phyloP scores from a whole-genome alignment of 1,284 basidiomycete genomes.

The Kwoniella shivajii region DNA sequence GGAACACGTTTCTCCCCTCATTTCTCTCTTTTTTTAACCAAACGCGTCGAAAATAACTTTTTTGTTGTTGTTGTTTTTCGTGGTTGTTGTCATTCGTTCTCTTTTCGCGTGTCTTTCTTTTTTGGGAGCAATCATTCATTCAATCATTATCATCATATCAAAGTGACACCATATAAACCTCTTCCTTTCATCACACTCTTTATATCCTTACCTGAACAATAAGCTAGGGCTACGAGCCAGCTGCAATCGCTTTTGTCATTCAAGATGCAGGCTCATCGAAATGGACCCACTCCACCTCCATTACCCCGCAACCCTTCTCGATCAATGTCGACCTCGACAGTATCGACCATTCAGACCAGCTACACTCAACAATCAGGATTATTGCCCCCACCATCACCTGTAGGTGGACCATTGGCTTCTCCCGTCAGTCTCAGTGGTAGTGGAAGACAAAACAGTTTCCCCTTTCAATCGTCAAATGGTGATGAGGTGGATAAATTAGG shows the following conservation, averaged over 20 bases:
- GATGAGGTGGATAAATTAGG: slow-evolving; percentile 47
- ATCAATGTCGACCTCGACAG: slow-evolving; percentile 12
- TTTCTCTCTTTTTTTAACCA: too few species aligned
- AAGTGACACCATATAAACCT: too few species aligned
- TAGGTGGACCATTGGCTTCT: slow-evolving; percentile 8
- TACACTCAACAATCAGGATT: slow-evolving; percentile 12
- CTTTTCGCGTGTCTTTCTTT: too few species aligned
- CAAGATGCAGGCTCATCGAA: slow-evolving; percentile 18
- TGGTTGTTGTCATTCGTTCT: too few species aligned
- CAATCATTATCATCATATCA: too few species aligned
- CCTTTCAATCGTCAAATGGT: not conserved
- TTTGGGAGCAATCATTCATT: too few species aligned
- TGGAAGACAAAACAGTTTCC: slow-evolving; percentile 8
- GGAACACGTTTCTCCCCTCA: too few species aligned
- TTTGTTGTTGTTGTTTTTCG: too few species aligned
- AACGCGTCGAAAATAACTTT: too few species aligned
- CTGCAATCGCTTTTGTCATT: not conserved
- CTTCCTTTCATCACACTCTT: not conserved
- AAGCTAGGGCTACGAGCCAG: not conserved
- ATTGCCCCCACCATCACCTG: slow-evolving; percentile 13
- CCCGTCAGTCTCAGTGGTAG: slow-evolving; percentile 10
- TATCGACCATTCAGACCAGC: slow-evolving; percentile 13
- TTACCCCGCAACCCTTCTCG: slow-evolving; percentile 8
- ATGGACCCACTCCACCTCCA: slow-evolving; percentile 10
- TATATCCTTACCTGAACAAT: not conserved